These are phyloP conservation scores for Elongisporangium anandrum DNA, from an alignment of 352 stramenopile species.

Conservation along the genomic window DNA sequence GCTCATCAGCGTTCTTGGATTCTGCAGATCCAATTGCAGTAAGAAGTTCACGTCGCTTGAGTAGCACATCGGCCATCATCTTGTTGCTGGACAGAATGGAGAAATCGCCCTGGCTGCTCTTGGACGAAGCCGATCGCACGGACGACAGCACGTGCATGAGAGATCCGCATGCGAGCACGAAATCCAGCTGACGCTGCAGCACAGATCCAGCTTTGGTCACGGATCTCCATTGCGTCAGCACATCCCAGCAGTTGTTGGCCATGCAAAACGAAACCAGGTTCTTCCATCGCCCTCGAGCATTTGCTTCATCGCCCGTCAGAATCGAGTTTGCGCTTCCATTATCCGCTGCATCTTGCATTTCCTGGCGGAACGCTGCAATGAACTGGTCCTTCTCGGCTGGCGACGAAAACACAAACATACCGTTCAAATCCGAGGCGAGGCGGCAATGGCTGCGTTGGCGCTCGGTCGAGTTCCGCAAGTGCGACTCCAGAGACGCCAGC, in stretches of 20 bases:
- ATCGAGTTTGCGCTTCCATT: neutral
- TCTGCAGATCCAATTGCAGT: slow-evolving; percentile 5
- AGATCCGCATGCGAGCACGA: slow-evolving; percentile 37
- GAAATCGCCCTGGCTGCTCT: slow-evolving; percentile 26
- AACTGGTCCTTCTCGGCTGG: slow-evolving; percentile 28
- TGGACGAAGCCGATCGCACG: slow-evolving; percentile 15
- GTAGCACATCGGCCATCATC: slow-evolving; percentile 36
- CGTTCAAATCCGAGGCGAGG: slow-evolving; percentile 38
- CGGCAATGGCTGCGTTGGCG: slow-evolving; percentile 50
- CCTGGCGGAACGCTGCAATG: slow-evolving; percentile 22
- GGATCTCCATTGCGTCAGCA: slow-evolving; percentile 35
- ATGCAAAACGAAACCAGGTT: slow-evolving; percentile 56
- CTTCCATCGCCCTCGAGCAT: slow-evolving; percentile 10
- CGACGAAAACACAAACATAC: slow-evolving; percentile 37
- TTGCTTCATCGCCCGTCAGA: slow-evolving; percentile 3
- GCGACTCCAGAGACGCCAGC: slow-evolving; percentile 5
- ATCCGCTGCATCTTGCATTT: slow-evolving; percentile 8
- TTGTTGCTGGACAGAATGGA: slow-evolving; percentile 38
- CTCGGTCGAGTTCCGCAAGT: slow-evolving; percentile 13
- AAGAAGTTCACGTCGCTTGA: slow-evolving; percentile 33
- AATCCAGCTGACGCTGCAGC: slow-evolving; percentile 28
- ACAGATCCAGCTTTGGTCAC: slow-evolving; percentile 12
- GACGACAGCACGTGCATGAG: slow-evolving; percentile 47
- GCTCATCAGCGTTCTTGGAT: slow-evolving; percentile 7
- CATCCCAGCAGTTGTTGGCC: slow-evolving; percentile 49